A percentile compares a stretch with the other conserved stretches of the same genome.
Conservation (phyloP, 257 asterid genomes). For the Lycium ferocissimum region DNA sequence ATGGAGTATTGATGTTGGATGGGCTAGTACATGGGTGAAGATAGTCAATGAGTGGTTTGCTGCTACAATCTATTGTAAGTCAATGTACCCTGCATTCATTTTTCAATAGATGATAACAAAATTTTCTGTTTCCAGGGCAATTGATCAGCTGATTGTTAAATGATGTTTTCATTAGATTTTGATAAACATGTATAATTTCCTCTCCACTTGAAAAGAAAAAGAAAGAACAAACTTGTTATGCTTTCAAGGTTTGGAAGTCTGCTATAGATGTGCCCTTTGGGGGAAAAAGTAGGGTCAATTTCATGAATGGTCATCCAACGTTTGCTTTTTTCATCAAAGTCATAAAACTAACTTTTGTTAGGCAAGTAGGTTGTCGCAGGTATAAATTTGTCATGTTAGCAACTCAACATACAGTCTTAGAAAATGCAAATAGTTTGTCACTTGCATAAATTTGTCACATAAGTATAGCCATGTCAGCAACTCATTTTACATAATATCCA, state of each 20-base stretch:
- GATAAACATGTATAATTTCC: neutral
- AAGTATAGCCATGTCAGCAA: neutral
- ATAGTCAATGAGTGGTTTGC: constrained; percentile 94
- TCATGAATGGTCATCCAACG: neutral
- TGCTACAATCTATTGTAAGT: constrained; percentile 84
- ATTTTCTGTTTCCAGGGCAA: neutral
- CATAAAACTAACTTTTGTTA: neutral
- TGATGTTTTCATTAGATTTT: too few relatives aligned
- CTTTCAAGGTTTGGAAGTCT: neutral
- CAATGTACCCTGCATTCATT: neutral
- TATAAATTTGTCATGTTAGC: too few relatives aligned
- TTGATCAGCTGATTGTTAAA: too few relatives aligned
- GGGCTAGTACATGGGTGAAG: constrained; percentile 98
- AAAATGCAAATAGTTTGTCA: too few relatives aligned
- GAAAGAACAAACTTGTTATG: neutral
- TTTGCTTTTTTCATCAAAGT: neutral
- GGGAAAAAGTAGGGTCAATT: too few relatives aligned
- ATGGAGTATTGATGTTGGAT: constrained; percentile 95
- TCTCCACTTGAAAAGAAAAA: neutral
- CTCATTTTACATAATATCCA: too few relatives aligned
- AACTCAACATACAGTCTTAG: too few relatives aligned
- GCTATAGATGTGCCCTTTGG: too few relatives aligned
- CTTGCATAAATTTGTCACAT: neutral
- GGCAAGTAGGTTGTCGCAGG: too few relatives aligned
- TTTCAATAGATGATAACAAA: neutral